Evolutionary conservation across 2,329 filamentous ascomycete species (phyloP).

Genomic region (Cytospora paraplurivora): DNA sequence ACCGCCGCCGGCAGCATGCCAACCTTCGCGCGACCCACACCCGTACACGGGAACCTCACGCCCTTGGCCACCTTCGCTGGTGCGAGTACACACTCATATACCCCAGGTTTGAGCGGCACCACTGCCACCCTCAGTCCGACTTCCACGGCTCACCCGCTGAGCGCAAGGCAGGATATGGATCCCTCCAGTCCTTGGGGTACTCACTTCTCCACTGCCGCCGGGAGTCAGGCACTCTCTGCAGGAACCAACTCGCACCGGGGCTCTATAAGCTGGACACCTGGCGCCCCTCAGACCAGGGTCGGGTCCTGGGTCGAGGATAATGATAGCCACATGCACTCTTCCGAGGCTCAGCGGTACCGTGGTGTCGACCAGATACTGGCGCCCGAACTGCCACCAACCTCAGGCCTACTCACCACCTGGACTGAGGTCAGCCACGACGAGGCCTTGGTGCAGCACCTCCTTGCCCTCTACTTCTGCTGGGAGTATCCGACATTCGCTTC

Average conservation of each 20-base stretch:
- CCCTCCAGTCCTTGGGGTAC: conserved; percentile 49
- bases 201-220: conserved; percentile 43
- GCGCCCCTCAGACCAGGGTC: conserved; percentile 48
- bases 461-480: conserved; percentile 73
- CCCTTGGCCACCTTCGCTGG: conserved; percentile 37
- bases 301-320: conserved; percentile 51
- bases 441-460: conserved; percentile 62
- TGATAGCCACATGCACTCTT: conserved; percentile 13
- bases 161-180: conserved; percentile 44
- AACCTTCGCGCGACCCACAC: conserved; percentile 36
- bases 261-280: conserved; percentile 49
- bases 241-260: conserved; percentile 52
- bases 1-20: conserved; percentile 38
- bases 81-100: conserved; percentile 34
- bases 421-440: conserved; percentile 62
- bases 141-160: conserved; percentile 36
- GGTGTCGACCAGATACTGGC: conserved; percentile 53
- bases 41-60: conserved; percentile 35
- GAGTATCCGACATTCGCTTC: conserved; percentile 75
- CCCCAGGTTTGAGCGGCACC: conserved; percentile 19
- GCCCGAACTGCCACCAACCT: conserved; percentile 48
- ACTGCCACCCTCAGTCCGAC: conserved; percentile 37
- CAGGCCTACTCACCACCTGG: conserved; percentile 53
- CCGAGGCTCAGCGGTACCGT: conserved; percentile 38
- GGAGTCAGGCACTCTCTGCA: conserved; percentile 50